Base-by-base conservation (phyloP, 257 asterid genomes). In the Salvia splendens region DNA sequence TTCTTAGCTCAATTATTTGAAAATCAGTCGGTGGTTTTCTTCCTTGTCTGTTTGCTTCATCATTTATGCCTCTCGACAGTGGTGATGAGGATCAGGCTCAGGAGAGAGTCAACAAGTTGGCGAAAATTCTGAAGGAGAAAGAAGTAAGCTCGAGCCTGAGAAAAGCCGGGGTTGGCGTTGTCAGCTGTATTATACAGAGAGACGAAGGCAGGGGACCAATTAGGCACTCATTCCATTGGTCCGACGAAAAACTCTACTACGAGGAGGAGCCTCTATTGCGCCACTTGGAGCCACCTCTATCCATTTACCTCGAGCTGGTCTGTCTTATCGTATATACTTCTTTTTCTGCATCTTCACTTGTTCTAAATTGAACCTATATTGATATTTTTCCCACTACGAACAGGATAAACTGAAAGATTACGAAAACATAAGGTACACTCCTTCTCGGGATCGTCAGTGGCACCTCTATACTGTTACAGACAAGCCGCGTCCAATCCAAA, bases 81-180 rank as follows among this genome's bases (percentile, higher is more conserved):
- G 99, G 99, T 28, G 99, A 94, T 62, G 99, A 94, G 79, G 99
- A 94, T 80, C 99, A 94, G 80, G 99, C 99, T 69, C 99, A 94
- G 83, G 96, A 94, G 82, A 83, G 99, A 83, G 58, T 91, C 55
- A 73, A 88, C 86, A 94, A 87, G 81, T 75, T 94, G 79, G 97
- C 97, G 64, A 94, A 91, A 84, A 85, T 84, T 63, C 79, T 94
- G 82, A 88, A 82, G 72, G 99, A 91, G 77, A 87, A 74, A 78
- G 98, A 91, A 77, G 83, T 87, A 59, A 91, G 98, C 80, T 81
- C 90, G 64, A 84, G 87, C 79, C 85, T 88, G 43, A 81, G 87
- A 84, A 84, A 82, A 80, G 92, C 95, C n/a, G 98, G 99, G 50
- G 95, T 91, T 43, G 87, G 87, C 51, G 95, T 82, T 5, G 86